Percentiles rank a stretch among this genome's conserved stretches.
Evolutionary conservation across 2,329 filamentous ascomycete genomes (phyloP).

Genomic region (Ophiostoma sp.): DNA sequence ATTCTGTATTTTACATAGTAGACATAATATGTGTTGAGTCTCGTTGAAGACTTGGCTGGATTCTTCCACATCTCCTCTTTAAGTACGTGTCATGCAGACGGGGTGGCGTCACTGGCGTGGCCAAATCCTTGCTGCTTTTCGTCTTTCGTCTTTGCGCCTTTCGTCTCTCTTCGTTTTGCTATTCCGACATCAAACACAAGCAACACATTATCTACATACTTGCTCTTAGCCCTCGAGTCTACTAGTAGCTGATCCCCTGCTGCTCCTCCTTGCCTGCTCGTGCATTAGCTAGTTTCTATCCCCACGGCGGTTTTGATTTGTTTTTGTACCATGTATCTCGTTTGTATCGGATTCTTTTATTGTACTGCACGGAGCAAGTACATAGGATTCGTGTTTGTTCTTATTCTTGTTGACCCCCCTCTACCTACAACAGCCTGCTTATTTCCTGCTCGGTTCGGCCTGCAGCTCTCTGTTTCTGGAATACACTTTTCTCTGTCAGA

Average conservation of each 20-base stretch:
- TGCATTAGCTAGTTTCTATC: constrained; percentile 1
- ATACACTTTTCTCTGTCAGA: not conserved
- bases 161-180: no score
- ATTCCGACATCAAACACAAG: no score
- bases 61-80: not conserved
- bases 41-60: no score
- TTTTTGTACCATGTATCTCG: not conserved
- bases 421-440: not conserved
- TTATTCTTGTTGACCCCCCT: not conserved
- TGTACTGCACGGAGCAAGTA: no score
- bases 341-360: not conserved
- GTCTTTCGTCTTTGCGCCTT: not conserved
- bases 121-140: not conserved
- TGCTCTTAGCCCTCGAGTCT: not conserved
- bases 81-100: constrained; percentile 17
- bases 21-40: no score
- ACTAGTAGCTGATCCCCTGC: not conserved
- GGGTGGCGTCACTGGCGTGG: constrained; percentile 20
- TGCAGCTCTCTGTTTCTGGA: not conserved
- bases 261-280: constrained; percentile 1
- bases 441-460: constrained; percentile 1
- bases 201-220: not conserved
- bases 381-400: not conserved
- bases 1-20: no score
- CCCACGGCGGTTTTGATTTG: not conserved